Base-by-base conservation (phyloP, 2,329 filamentous ascomycete genomes). In the Neofusicoccum parvum region DNA sequence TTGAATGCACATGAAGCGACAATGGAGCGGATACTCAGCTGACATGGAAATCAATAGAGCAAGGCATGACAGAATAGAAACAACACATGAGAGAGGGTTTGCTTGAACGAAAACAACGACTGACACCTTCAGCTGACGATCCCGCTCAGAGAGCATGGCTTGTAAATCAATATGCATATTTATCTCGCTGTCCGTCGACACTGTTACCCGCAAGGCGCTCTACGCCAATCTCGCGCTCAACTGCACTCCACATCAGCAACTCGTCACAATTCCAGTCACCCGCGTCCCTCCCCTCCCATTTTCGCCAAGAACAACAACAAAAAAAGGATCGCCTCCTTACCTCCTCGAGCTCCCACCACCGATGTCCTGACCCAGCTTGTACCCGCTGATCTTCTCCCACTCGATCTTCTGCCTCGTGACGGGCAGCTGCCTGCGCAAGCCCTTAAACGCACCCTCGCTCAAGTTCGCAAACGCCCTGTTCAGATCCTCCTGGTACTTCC, bases 381-480 rank as follows among this genome's bases (percentile, higher is more conserved):
- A 99, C 71, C 92, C 93, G 51, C 92, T 90, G 70, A 99, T 92
- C 84, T 97, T 97, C 79, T 99, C 94, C 95, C 95, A 99, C 81
- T 99, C 95, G 72, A 99, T 94, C 86, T 97, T 97, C 83, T 99
- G 95, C 75, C 95, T 89, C 68, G 95, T 99, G 67, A 99, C 93
- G 0, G 95, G 95, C 76, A 99, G 82, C 81, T 98, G 95, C 80
- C 95, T 88, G 75, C 95, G 88, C 77, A 99, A 80, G 1, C 89
- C 88, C 86, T 98, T 99, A 82, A 99, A 99, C 0, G 93, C 92
- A 10, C 94, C 94, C 81, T 99, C 95, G 74, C 92, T 95, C 76
- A 99, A 82, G 69, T 85, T 90, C 14, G 88, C 89, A 78, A 99
- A 98, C 15, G 93, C 93, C 75, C 88, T 87, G 82, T 98, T 99